Percentiles rank a stretch among this genome's conserved stretches.
phyloP scores from a whole-genome alignment of 345 rosid species.

The Lumnitzera littorea region DNA sequence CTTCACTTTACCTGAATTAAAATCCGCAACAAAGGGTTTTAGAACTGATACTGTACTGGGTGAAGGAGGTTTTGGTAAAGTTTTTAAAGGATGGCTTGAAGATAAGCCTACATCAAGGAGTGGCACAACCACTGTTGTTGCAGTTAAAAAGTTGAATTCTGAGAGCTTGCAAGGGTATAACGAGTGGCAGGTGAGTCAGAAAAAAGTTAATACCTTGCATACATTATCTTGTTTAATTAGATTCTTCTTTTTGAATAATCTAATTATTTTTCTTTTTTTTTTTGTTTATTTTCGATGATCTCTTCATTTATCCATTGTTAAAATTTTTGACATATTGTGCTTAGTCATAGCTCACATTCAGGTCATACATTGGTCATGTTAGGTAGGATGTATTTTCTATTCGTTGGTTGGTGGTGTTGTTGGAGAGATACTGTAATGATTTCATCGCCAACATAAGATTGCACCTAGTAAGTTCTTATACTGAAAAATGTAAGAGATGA shows the following conservation, averaged over 20 bases:
- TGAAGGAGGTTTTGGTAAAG: slow-evolving; percentile 98
- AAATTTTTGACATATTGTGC: too few species aligned
- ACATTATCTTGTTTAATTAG: neutral
- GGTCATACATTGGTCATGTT: too few species aligned
- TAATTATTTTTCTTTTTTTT: neutral
- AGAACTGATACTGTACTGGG: slow-evolving; percentile 73
- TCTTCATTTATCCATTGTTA: too few species aligned
- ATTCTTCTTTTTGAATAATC: neutral
- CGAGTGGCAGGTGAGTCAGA: slow-evolving; percentile 83
- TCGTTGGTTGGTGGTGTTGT: too few species aligned
- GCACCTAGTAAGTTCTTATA: too few species aligned
- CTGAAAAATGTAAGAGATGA: too few species aligned
- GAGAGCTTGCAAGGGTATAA: slow-evolving; percentile 93
- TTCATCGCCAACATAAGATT: too few species aligned
- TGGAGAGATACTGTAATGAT: too few species aligned
- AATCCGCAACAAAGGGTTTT: slow-evolving; percentile 66
- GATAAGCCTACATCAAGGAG: slow-evolving; percentile 47
- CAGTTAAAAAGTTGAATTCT: slow-evolving; percentile 82
- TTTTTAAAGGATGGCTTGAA: slow-evolving; percentile 94
- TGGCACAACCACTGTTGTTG: slow-evolving; percentile 59
- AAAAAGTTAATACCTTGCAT: slow-evolving; percentile 2
- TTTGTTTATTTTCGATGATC: too few species aligned
- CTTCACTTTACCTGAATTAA: slow-evolving; percentile 63
- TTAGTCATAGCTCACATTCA: too few species aligned
- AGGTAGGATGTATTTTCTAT: too few species aligned